Conservation (phyloP, 1,139 yeast species). For the Pichia sp. region DNA sequence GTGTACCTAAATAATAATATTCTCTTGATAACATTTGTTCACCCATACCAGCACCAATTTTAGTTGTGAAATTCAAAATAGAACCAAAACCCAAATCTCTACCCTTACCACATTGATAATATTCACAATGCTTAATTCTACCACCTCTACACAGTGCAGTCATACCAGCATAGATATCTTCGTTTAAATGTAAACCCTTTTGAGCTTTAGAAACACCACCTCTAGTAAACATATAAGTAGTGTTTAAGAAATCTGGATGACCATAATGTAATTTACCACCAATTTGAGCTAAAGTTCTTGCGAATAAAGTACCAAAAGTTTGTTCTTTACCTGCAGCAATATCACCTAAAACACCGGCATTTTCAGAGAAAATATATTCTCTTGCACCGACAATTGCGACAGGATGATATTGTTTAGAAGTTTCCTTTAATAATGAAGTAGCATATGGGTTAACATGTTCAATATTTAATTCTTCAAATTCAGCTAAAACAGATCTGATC, state of each 20-base stretch:
- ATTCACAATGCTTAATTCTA: conserved; percentile 97
- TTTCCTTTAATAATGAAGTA: conserved; percentile 44
- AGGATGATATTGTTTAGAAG: conserved; percentile 47
- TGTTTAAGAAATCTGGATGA: conserved; percentile 97
- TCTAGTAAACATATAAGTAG: conserved; percentile 92
- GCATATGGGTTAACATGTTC: conserved; percentile 82
- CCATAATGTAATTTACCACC: conserved; percentile 99
- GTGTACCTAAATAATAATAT: conserved; percentile 95
- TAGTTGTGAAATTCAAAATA: conserved; percentile 94
- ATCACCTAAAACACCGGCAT: conserved; percentile 98
- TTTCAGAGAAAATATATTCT: conserved; percentile 97
- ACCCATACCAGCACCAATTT: conserved; percentile 99
- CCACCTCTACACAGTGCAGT: conserved; percentile 97
- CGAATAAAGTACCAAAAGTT: conserved; percentile 96
- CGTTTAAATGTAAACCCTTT: conserved; percentile 96
- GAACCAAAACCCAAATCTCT: conserved; percentile 99
- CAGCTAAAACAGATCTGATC: conserved; percentile 95
- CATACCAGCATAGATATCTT: conserved; percentile 99
- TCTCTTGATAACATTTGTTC: conserved; percentile 98
- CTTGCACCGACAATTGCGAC: conserved; percentile 99
- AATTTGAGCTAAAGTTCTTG: conserved; percentile 95
- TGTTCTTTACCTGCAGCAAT: conserved; percentile 99
- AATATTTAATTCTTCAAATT: conserved; percentile 90
- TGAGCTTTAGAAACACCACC: conserved; percentile 99
- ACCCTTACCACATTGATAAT: conserved; percentile 99